Percentiles rank a stretch among this genome's conserved stretches.
Evolutionary conservation across 352 stramenopile species (phyloP).

Genomic region (Phytophthora aleatoria): DNA sequence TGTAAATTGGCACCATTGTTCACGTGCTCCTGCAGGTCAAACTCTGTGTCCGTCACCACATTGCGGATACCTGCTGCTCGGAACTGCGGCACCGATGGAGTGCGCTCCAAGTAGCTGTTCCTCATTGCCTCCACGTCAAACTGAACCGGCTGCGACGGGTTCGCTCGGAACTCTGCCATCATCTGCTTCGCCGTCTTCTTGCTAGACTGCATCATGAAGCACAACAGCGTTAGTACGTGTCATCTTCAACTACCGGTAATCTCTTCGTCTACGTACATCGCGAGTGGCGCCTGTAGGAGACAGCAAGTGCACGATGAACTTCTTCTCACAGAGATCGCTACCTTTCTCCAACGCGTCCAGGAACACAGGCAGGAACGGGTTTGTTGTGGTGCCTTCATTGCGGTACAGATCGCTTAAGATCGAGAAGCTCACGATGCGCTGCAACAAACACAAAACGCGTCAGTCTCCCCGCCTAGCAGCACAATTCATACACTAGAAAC

Average conservation of each 20-base stretch:
- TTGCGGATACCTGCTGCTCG: constrained; percentile 78
- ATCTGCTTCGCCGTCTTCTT: constrained; percentile 83
- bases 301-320: constrained; percentile 78
- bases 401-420: constrained; percentile 87
- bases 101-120: constrained; percentile 75
- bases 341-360: constrained; percentile 80
- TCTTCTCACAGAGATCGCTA: constrained; percentile 77
- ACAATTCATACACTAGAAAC: not conserved
- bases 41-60: constrained; percentile 79
- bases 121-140: constrained; percentile 73
- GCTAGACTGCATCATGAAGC: constrained; percentile 31
- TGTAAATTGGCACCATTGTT: constrained; percentile 81
- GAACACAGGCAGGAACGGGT: constrained; percentile 90
- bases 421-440: constrained; percentile 89
- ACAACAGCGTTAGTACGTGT: constrained; percentile 9
- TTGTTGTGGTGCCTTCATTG: constrained; percentile 72
- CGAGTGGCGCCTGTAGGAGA: constrained; percentile 45
- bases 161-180: constrained; percentile 65
- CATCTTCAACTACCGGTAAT: not conserved
- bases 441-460: constrained; percentile 4
- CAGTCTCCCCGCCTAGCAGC: not conserved
- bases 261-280: constrained; percentile 44
- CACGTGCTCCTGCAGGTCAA: constrained; percentile 82
- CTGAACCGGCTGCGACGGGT: constrained; percentile 47
- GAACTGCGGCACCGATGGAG: constrained; percentile 77